Conservation (phyloP, 495 filamentous ascomycete species). For the Xylaria bambusicola region DNA sequence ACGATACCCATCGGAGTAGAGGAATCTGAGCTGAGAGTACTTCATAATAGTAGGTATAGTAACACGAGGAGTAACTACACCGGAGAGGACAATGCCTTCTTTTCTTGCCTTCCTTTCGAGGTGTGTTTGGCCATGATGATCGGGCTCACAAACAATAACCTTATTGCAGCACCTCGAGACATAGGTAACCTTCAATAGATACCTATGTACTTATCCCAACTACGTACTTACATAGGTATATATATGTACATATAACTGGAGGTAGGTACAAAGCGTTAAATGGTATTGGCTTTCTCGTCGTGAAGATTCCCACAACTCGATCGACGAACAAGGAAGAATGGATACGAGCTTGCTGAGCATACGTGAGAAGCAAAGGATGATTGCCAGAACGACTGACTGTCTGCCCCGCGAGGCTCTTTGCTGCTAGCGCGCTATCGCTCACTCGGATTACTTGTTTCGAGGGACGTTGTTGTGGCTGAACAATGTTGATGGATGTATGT, state of each 20-base stretch:
- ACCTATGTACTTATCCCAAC: no score
- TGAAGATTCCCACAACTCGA: not conserved
- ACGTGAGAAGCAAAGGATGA: no score
- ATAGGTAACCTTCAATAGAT: not conserved
- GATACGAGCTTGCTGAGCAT: no score
- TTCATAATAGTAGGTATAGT: no score
- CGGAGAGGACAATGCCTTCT: not conserved
- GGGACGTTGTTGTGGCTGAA: constrained; percentile 12
- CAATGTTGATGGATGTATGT: not conserved
- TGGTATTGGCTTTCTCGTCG: no score
- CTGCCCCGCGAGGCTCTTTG: constrained; percentile 11
- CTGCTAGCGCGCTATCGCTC: not conserved
- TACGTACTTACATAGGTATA: no score
- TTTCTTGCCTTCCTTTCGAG: not conserved
- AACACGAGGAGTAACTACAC: constrained; percentile 4
- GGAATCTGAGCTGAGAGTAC: no score
- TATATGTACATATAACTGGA: no score
- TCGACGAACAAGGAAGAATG: no score
- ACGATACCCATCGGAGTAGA: no score
- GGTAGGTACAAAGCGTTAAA: no score
- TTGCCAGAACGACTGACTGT: constrained; percentile 1
- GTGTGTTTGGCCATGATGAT: not conserved
- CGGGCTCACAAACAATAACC: not conserved
- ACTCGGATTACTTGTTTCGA: not conserved
- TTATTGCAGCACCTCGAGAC: no score